These are phyloP conservation scores for Eudorina sp. DNA, from an alignment of 139 green algal species.

Conservation along the genomic window DNA sequence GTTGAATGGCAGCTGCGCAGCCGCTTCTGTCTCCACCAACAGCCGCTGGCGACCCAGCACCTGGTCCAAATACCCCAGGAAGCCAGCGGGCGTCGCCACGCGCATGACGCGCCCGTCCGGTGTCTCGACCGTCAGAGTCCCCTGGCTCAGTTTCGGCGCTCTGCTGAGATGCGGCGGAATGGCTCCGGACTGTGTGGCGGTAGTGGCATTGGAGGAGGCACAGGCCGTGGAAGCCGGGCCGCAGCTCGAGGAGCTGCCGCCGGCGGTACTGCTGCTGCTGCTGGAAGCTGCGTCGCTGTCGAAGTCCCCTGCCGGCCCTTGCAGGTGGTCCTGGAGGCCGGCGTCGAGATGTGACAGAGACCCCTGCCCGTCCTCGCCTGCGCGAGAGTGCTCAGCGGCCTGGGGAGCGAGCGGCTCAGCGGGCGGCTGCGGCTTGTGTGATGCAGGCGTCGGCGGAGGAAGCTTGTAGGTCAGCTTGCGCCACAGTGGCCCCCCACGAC, in stretches of 20 bases:
- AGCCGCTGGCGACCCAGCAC: conserved; percentile 53
- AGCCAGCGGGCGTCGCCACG: not conserved
- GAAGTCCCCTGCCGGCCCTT: not conserved
- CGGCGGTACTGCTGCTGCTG: conserved; percentile 16
- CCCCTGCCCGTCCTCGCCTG: too few relatives aligned
- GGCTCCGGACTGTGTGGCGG: not conserved
- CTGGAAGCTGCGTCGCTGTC: conserved; percentile 3
- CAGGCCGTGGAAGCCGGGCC: not conserved
- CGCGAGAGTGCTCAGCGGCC: too few relatives aligned
- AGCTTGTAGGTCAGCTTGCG: conserved; percentile 82
- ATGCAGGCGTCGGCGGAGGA: conserved; percentile 11
- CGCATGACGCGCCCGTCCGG: not conserved
- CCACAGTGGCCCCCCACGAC: conserved; percentile 84
- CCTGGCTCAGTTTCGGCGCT: not conserved
- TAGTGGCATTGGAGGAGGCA: not conserved
- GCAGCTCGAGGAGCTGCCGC: conserved; percentile 9
- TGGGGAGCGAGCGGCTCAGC: not conserved
- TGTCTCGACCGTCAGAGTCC: not conserved
- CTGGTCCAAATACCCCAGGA: conserved; percentile 70
- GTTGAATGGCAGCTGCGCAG: conserved; percentile 88
- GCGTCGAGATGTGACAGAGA: too few relatives aligned
- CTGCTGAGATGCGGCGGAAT: not conserved
- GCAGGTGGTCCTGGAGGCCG: not conserved
- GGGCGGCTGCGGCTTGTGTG: not conserved
- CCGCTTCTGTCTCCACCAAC: conserved; percentile 44